Evolutionary conservation across 495 filamentous ascomycete species (phyloP).

Genomic region (Lophium mytilinum): DNA sequence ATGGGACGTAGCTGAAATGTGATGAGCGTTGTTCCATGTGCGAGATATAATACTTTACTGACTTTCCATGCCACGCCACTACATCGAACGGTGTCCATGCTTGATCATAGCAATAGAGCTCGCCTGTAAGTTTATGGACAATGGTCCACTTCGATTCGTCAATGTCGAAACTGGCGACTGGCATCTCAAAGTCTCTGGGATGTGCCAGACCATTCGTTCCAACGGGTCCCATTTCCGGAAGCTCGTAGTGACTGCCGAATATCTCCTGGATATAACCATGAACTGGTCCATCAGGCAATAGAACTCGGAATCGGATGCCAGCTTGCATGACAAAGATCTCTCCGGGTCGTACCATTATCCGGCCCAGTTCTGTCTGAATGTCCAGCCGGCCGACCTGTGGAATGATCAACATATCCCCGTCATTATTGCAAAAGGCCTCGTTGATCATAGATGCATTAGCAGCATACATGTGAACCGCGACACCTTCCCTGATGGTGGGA

Average conservation of each 20-base stretch:
- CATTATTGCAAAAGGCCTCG: constrained; percentile 21
- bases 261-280: constrained; percentile 23
- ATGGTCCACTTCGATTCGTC: constrained; percentile 1
- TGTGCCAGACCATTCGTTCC: constrained; percentile 81
- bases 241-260: constrained; percentile 17
- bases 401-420: constrained; percentile 24
- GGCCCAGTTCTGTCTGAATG: constrained; percentile 21
- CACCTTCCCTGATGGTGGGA: constrained; percentile 9
- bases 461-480: constrained; percentile 12
- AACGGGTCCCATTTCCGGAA: constrained; percentile 59
- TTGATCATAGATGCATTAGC: constrained; percentile 5
- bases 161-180: constrained; percentile 59
- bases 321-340: constrained; percentile 24
- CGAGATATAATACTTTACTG: no score
- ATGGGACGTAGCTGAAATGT: constrained; percentile 2
- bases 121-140: constrained; percentile 1
- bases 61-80: no score
- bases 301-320: constrained; percentile 19
- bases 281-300: constrained; percentile 6
- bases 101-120: background rate
- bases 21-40: background rate
- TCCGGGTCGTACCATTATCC: constrained; percentile 14
- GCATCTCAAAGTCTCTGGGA: constrained; percentile 75
- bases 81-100: background rate
- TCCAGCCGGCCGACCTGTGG: constrained; percentile 22